phyloP scores from a whole-genome alignment of 1,139 yeast species.

The Saccharomycopsis hybrid region DNA sequence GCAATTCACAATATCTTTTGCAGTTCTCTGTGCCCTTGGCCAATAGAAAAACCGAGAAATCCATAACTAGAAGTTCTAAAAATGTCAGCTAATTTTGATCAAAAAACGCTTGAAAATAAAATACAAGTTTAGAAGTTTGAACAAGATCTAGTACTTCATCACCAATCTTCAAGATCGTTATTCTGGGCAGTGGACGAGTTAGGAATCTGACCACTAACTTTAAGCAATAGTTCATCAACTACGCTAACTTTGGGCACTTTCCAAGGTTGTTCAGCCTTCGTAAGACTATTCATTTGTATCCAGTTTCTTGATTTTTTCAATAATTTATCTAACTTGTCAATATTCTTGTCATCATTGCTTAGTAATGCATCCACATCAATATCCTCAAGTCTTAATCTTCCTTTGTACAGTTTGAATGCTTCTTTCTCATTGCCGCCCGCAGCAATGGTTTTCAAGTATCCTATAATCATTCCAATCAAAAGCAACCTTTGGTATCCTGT shows the following conservation, averaged over 20 bases:
- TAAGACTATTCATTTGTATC: slow-evolving; percentile 18
- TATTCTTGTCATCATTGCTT: slow-evolving; percentile 14
- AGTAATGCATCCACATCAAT: slow-evolving; percentile 9
- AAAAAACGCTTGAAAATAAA: too few species aligned
- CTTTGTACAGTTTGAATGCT: slow-evolving; percentile 6
- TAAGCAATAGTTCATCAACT: slow-evolving; percentile 5
- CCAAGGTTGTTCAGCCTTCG: slow-evolving; percentile 1
- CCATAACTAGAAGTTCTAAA: too few species aligned
- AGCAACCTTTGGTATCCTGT: slow-evolving; percentile 20
- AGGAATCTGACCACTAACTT: slow-evolving; percentile 4
- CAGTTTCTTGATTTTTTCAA: slow-evolving; percentile 19
- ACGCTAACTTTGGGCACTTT: slow-evolving; percentile 11
- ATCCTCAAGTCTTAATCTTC: slow-evolving; percentile 10
- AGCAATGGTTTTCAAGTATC: slow-evolving; percentile 6
- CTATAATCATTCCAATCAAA: slow-evolving; percentile 15
- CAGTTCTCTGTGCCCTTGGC: too few species aligned
- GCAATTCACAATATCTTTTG: too few species aligned
- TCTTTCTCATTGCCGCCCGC: not conserved
- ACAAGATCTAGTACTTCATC: not conserved
- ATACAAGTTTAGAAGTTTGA: too few species aligned
- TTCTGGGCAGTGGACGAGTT: slow-evolving; percentile 1
- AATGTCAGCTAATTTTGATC: too few species aligned
- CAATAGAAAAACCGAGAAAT: too few species aligned
- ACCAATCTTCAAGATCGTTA: slow-evolving; percentile 4
- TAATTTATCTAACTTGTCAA: slow-evolving; percentile 15